Percentiles rank a stretch among this genome's conserved stretches.
These are phyloP conservation scores for Leccinellum albellum DNA, from an alignment of 768 basidiomycete species.

Conservation along the genomic window DNA sequence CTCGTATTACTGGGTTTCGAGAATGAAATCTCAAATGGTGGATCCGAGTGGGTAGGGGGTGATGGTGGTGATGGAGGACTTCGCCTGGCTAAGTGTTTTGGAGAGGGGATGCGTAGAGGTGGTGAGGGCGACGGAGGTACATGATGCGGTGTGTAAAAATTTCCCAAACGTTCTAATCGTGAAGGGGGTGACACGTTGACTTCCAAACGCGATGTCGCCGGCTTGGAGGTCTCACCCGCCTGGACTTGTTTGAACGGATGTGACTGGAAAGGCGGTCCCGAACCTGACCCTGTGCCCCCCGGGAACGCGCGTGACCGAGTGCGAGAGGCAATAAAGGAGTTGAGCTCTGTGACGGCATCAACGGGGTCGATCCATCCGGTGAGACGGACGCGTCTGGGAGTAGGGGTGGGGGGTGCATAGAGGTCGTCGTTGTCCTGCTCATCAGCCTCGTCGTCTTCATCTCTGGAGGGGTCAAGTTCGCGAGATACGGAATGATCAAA, in stretches of 20 bases:
- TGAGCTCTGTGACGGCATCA: constrained; percentile 50
- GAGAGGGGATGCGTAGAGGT: neutral
- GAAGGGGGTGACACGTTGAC: neutral
- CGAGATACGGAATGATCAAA: constrained; percentile 1
- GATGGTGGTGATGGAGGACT: constrained; percentile 9
- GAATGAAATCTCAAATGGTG: constrained; percentile 24
- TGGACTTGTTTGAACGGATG: neutral
- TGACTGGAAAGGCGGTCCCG: neutral
- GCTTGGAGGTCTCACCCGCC: neutral
- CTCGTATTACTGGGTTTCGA: constrained; percentile 24
- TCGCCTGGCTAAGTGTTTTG: neutral
- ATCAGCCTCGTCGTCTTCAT: neutral
- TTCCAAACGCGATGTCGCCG: neutral
- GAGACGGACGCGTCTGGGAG: constrained; percentile 39
- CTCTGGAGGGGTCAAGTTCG: neutral
- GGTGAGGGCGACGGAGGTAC: neutral
- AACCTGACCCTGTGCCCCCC: neutral
- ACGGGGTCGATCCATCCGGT: constrained; percentile 53
- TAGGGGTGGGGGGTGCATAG: constrained; percentile 19
- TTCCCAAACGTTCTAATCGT: neutral
- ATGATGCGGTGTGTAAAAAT: neutral
- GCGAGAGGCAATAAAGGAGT: constrained; percentile 42
- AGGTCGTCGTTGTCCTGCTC: constrained; percentile 13
- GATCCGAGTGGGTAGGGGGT: constrained; percentile 6
- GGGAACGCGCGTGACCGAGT: neutral